phyloP scores from a whole-genome alignment of 768 basidiomycete genomes.

The Boletellus ananas region DNA sequence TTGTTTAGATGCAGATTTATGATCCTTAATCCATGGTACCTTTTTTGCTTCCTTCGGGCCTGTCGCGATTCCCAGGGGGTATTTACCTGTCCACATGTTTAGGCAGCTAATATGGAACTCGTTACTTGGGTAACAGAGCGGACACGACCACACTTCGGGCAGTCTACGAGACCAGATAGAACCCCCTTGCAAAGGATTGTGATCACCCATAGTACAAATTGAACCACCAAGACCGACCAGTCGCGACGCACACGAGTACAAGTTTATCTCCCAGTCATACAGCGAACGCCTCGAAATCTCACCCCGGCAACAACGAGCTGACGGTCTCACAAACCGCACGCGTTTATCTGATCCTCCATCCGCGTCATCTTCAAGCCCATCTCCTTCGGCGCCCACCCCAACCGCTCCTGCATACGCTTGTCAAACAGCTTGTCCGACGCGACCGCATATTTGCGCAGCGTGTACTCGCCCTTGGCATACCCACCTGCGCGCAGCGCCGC shows the following conservation, averaged over 20 bases:
- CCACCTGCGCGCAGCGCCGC: constrained; percentile 29
- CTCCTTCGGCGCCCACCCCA: constrained; percentile 16
- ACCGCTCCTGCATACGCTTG: constrained; percentile 13
- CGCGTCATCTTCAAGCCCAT: neutral
- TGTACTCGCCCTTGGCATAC: constrained; percentile 22
- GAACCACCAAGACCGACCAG: too few species aligned
- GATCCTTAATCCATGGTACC: neutral
- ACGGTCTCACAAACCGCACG: neutral
- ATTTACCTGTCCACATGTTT: neutral
- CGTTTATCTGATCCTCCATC: constrained; percentile 6
- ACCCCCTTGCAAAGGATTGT: too few species aligned
- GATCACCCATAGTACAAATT: too few species aligned
- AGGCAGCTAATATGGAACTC: neutral
- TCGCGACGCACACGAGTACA: too few species aligned
- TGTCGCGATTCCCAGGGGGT: too few species aligned
- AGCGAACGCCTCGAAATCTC: too few species aligned
- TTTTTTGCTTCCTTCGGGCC: neutral
- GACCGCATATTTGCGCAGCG: constrained; percentile 9
- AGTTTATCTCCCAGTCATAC: too few species aligned
- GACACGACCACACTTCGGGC: too few species aligned
- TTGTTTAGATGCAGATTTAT: neutral
- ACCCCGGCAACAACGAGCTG: too few species aligned
- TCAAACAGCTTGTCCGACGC: constrained; percentile 19
- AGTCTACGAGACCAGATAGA: too few species aligned
- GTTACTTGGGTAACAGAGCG: too few species aligned